Conservation (phyloP, 2,329 filamentous ascomycete genomes). For the Arthroderma uncinatum region DNA sequence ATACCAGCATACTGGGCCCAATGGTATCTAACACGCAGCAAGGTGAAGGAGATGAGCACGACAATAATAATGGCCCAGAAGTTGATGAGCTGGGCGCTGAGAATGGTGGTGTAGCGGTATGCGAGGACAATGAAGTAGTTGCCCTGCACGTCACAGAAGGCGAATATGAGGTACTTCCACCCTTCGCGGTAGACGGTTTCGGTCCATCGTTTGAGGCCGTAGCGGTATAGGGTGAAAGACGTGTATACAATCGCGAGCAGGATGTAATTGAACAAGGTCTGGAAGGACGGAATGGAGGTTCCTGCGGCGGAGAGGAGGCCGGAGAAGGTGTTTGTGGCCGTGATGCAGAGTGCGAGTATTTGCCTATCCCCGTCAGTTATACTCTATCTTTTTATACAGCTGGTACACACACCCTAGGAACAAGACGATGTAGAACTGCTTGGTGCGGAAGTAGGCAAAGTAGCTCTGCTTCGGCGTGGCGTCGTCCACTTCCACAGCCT, state of each 20-base stretch:
- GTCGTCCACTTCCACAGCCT: slow-evolving; percentile 29
- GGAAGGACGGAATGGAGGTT: slow-evolving; percentile 85
- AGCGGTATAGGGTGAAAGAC: slow-evolving; percentile 62
- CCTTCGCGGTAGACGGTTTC: slow-evolving; percentile 57
- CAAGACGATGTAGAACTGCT: slow-evolving; percentile 80
- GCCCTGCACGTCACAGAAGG: slow-evolving; percentile 87
- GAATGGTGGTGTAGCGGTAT: slow-evolving; percentile 82
- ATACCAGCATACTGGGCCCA: slow-evolving; percentile 76
- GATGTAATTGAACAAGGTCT: slow-evolving; percentile 90
- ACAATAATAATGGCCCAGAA: slow-evolving; percentile 98
- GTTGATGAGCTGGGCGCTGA: slow-evolving; percentile 91
- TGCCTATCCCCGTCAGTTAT: slow-evolving; percentile 41
- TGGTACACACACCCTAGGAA: slow-evolving; percentile 55
- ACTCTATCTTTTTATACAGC: background rate
- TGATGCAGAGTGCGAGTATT: slow-evolving; percentile 78
- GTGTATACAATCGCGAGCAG: slow-evolving; percentile 75
- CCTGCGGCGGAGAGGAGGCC: slow-evolving; percentile 56
- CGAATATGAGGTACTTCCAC: slow-evolving; percentile 89
- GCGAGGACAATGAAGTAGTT: slow-evolving; percentile 97
- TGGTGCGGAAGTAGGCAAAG: slow-evolving; percentile 64
- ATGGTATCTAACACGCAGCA: slow-evolving; percentile 81
- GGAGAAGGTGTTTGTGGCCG: slow-evolving; percentile 82
- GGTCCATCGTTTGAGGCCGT: slow-evolving; percentile 62
- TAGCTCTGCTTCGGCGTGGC: slow-evolving; percentile 37
- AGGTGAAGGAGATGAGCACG: slow-evolving; percentile 63